phyloP scores from a whole-genome alignment of 495 filamentous ascomycete genomes.

The Penicillium canescens region DNA sequence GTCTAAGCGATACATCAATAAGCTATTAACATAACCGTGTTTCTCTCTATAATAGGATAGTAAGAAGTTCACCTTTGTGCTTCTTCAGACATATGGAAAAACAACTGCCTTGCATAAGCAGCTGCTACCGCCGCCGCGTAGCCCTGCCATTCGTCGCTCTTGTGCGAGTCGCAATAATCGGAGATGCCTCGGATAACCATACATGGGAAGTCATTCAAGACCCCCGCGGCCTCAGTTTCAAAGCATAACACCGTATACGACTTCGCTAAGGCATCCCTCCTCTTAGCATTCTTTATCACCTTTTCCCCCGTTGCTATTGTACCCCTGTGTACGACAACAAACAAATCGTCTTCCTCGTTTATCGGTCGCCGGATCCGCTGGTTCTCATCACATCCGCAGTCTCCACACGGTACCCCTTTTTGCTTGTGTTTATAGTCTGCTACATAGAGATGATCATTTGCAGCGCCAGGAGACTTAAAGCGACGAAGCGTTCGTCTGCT shows the following conservation, averaged over 20 bases:
- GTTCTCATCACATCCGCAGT: conserved; percentile 10
- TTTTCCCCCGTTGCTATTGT: conserved; percentile 36
- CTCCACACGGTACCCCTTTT: conserved; percentile 8
- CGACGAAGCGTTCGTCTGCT: conserved; percentile 4
- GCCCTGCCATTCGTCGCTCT: conserved; percentile 19
- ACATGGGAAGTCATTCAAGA: conserved; percentile 30
- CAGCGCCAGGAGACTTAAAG: conserved; percentile 15
- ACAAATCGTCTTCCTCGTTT: conserved; percentile 8
- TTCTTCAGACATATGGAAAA: conserved; percentile 14
- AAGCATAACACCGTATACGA: conserved; percentile 31
- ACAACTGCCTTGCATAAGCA: conserved; percentile 32
- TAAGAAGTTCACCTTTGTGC: too few species aligned
- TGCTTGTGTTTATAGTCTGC: conserved; percentile 21
- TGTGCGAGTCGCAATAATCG: conserved; percentile 44
- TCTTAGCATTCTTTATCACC: conserved; percentile 28
- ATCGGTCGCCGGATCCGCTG: conserved; percentile 11
- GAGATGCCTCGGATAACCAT: conserved; percentile 42
- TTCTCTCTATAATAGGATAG: too few species aligned
- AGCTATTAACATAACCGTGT: too few species aligned
- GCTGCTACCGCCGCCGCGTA: conserved; percentile 32
- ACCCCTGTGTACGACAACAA: conserved; percentile 32
- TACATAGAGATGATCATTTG: conserved; percentile 27
- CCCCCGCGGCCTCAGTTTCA: conserved; percentile 46
- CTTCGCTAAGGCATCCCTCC: conserved; percentile 17
- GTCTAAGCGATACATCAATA: too few species aligned